Evolutionary conservation across 1,139 yeast genomes (phyloP).

Genomic region (Torulaspora globosa): DNA sequence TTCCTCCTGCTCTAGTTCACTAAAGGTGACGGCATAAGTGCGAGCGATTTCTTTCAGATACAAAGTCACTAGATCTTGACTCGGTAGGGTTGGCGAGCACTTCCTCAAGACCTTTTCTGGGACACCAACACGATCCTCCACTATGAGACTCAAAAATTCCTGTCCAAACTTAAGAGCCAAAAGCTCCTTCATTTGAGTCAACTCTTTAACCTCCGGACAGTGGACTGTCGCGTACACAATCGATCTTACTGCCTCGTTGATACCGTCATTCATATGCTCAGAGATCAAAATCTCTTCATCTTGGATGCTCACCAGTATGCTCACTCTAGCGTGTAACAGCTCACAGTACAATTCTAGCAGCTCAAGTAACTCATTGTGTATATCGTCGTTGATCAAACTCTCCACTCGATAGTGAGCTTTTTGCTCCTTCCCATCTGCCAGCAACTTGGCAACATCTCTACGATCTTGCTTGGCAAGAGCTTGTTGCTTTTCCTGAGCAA

Average conservation of each 20-base stretch:
- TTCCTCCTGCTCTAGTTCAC: constrained; percentile 45
- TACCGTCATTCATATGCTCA: constrained; percentile 35
- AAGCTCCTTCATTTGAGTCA: constrained; percentile 57
- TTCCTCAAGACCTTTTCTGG: constrained; percentile 64
- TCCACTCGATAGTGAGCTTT: constrained; percentile 85
- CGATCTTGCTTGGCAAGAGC: constrained; percentile 82
- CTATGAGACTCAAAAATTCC: constrained; percentile 57
- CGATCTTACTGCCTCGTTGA: constrained; percentile 66
- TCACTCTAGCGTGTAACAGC: constrained; percentile 68
- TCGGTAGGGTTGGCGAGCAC: constrained; percentile 66
- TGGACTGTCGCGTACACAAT: constrained; percentile 67
- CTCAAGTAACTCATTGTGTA: constrained; percentile 76
- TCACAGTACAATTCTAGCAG: constrained; percentile 81
- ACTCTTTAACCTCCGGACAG: constrained; percentile 68
- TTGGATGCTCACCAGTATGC: constrained; percentile 41
- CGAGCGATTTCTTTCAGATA: constrained; percentile 77
- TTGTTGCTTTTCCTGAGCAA: constrained; percentile 75
- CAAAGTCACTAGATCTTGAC: constrained; percentile 57
- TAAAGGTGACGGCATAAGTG: constrained; percentile 73
- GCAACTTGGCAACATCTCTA: constrained; percentile 64
- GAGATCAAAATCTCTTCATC: constrained; percentile 36
- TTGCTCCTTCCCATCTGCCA: constrained; percentile 68
- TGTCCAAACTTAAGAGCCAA: constrained; percentile 61
- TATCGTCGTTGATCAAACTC: constrained; percentile 79
- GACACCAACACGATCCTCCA: constrained; percentile 54